These are phyloP conservation scores for Alternaria infectoria DNA, from an alignment of 2,329 filamentous ascomycete species.

Conservation along the genomic window DNA sequence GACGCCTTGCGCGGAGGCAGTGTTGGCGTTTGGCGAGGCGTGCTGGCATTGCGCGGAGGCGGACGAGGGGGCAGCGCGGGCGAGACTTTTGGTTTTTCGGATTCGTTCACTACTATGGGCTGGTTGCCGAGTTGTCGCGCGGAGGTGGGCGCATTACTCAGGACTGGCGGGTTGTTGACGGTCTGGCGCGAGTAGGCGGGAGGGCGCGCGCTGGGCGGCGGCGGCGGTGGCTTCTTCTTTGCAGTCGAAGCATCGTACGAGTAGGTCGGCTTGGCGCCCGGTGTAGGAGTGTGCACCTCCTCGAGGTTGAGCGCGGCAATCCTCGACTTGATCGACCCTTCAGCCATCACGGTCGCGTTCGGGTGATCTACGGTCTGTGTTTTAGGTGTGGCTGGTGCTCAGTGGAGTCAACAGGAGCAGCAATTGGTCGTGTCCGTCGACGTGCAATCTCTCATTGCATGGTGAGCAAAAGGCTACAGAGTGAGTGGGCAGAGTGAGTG, in stretches of 20 bases:
- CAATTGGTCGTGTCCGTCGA: slow-evolving; percentile 1
- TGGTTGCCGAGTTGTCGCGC: slow-evolving; percentile 48
- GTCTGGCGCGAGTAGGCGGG: slow-evolving; percentile 42
- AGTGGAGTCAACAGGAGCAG: slow-evolving; percentile 2
- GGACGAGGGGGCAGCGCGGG: slow-evolving; percentile 49
- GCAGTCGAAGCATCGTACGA: slow-evolving; percentile 42
- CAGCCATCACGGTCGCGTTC: slow-evolving; percentile 37
- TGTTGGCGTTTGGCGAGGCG: slow-evolving; percentile 44
- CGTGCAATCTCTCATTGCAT: slow-evolving; percentile 4
- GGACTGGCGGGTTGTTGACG: slow-evolving; percentile 50
- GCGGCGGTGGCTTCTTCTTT: slow-evolving; percentile 48
- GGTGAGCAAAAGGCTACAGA: neutral
- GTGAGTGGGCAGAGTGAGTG: neutral
- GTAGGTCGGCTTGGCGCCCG: slow-evolving; percentile 44
- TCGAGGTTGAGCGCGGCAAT: slow-evolving; percentile 57
- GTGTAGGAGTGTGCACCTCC: slow-evolving; percentile 50
- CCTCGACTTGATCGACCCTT: slow-evolving; percentile 52
- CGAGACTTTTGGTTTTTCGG: slow-evolving; percentile 26
- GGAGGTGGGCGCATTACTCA: slow-evolving; percentile 44
- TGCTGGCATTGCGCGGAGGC: slow-evolving; percentile 57
- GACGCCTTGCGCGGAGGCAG: slow-evolving; percentile 55
- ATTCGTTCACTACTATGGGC: slow-evolving; percentile 34
- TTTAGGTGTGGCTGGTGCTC: slow-evolving; percentile 13
- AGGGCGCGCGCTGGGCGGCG: slow-evolving; percentile 46
- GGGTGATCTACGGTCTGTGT: slow-evolving; percentile 10